Evolutionary conservation across 176 grass and related monocot genomes (phyloP), one percentile per base, ranked within the genome.

Genomic region (Carex littledalei): DNA sequence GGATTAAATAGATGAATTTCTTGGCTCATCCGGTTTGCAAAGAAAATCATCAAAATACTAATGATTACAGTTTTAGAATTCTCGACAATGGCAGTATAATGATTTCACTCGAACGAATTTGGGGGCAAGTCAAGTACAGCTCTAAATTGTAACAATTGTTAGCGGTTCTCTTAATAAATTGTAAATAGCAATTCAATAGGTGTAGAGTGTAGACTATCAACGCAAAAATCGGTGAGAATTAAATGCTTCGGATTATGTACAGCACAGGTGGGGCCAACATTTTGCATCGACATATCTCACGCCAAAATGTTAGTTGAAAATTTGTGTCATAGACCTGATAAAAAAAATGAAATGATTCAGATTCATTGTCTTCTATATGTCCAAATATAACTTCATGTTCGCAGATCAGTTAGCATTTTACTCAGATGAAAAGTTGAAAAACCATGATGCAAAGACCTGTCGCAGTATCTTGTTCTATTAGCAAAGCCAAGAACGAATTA

Each of bases 301-400:
- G 70, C 20, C 71, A 76, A 76, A 76, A 76, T 21, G 47, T 76
- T 76, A 47, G 47, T 31, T 54, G 47, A 76, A 76, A 54, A 31
- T 53, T 31, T 53, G 47, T 76, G 71, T 50, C 72, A 29, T 49
- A 29, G 72, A 76, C 47, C 21, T 31, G 47, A 76, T 53, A 75
- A 35, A 68, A 63, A 9, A 47, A 65, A 72, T 76, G 29, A 54
- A 76, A 76, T 76, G 72, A 76, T 76, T 50, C n/a, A 29, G 72
- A 76, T 76, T 50, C n/a, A 29, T 12, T 76, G 47, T 52, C 47
- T 29, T 39, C 37, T 26, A 70, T 70, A 39, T 41, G 32, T 69
- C 67, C 67, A 17, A 69, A 69, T 41, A 70, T 70, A 17, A 54
- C 22, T 76, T 76, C 47, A 76, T 53, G 72, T 39, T 39, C 37